Evolutionary conservation across 2,329 filamentous ascomycete species (phyloP), one percentile per base, ranked within the genome.

Genomic region (Xylaria sp.): DNA sequence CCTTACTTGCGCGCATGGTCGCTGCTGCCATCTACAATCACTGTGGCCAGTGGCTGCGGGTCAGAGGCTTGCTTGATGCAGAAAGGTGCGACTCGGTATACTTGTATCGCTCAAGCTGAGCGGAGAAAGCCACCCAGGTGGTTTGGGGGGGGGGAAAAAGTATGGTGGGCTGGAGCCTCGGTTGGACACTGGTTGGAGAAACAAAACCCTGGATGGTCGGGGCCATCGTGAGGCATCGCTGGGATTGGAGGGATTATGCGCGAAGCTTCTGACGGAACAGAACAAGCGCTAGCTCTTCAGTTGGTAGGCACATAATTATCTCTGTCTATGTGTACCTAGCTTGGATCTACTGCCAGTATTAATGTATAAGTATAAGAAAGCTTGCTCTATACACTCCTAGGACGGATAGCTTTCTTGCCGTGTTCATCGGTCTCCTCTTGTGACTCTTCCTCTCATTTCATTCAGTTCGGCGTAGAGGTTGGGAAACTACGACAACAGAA

Each of bases 231-330:
- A n/a, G 15, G 41, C 13, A 32, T 34, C 25, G 4, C 55, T 20
- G 55, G 55, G 61, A 69, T 68, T 69, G 61, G 69, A 54, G 65
- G 52, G 55, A 57, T 63, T 65, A 68, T 52, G 39, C 18, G 37
- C 6, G 12, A 57, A 57, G 55, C 37, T 57, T 44, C 12, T 28
- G 55, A 57, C 44, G 20, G 7, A 44, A 25, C 20, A 25, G 20
- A 13, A 25, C 54, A n/a, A 44, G 55, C 8, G 55, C 8, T 37
- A 37, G 34, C 34, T 37, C 5, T 6, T 28, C 28, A 28, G 28
- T 28, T 9, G 3, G 15, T 28, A n/a, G 39, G 25, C 37, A 15
- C 28, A 20, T 25, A 15, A 4, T 18, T 28, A n/a, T 28, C 5
- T 37, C 3, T 44, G 20, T 57, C 23, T 28, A 44, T 44, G 9